phyloP scores from a whole-genome alignment of 352 stramenopile genomes.

The Saprolegnia diclina region DNA sequence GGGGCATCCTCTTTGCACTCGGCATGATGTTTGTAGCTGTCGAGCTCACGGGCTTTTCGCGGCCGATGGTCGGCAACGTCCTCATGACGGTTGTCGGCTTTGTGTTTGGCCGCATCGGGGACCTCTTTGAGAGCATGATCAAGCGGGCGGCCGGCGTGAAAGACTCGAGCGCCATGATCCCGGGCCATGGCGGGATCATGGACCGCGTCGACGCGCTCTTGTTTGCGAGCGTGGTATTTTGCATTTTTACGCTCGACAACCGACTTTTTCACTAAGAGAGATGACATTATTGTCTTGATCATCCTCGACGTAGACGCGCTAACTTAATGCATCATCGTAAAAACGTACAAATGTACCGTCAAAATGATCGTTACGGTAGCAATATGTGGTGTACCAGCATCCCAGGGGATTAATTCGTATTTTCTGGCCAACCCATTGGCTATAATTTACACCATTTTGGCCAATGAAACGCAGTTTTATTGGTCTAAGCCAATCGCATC shows the following conservation, averaged over 20 bases:
- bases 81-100: slow-evolving; percentile 86
- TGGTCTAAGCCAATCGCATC: too few species aligned
- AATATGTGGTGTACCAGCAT: too few species aligned
- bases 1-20: slow-evolving; percentile 72
- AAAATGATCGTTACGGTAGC: too few species aligned
- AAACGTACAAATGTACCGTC: too few species aligned
- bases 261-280: slow-evolving; percentile 4
- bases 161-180: slow-evolving; percentile 93
- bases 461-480: too few species aligned
- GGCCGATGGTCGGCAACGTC: slow-evolving; percentile 67
- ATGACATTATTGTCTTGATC: neutral
- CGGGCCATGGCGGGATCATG: slow-evolving; percentile 92
- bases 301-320: too few species aligned
- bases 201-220: slow-evolving; percentile 95
- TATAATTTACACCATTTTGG: too few species aligned
- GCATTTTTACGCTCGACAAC: slow-evolving; percentile 7
- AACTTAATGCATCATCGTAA: too few species aligned
- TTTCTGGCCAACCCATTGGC: too few species aligned
- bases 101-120: slow-evolving; percentile 88
- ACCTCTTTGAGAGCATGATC: slow-evolving; percentile 93
- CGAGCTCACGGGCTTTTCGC: slow-evolving; percentile 49
- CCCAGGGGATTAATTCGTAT: too few species aligned
- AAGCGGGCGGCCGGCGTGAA: slow-evolving; percentile 94
- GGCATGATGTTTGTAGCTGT: slow-evolving; percentile 83
- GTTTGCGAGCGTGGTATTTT: slow-evolving; percentile 72